Evolutionary conservation across 371 early-diverging fungal genomes (phyloP), one percentile per base, ranked within the genome.

Genomic region (Mucor sp.): DNA sequence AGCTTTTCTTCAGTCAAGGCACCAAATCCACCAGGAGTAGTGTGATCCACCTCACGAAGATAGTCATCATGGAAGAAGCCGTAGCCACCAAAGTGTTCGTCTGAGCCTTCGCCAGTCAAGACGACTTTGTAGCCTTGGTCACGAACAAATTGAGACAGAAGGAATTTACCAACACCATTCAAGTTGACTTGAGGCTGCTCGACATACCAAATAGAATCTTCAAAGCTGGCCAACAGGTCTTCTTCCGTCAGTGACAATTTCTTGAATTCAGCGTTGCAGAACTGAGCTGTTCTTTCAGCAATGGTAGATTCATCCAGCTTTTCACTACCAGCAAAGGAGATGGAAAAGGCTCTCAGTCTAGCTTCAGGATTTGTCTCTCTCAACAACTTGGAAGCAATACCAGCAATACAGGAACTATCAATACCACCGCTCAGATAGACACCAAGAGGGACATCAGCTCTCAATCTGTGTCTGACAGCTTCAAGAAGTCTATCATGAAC

Each of bases 71-170:
- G 79, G 65, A 90, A 69, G 60, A 87, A 86, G 5, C 70, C 62
- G 68, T 90, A 88, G 0, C 90, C 90, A 6, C 84, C 87, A 75
- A 88, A 90, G 21, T 87, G 74, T 57, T 89, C 90, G 58, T 89
- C 90, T 0, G 88, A 84, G 0, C 86, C 89, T 68, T 89, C 88
- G 27, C 90, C 90, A 0, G 89, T 87, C 67, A 83, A 77, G n/a
- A 89, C 80, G 0, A 80, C 71, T 37, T 61, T 75, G 70, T 81
- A 78, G 4, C 88, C 88, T 35, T 61, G 44, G 25, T 72, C 72
- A 55, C 69, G 69, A 3, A 65, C 68, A 58, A 65, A 56, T 32
- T n/a, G 44, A 12, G 72, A 72, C 44, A 72, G 41, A 7, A 72
- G 33, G 28, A 65, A 65, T 21, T 53, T 53, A 23, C 53, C 53